A percentile compares a stretch with the other conserved stretches of the same genome.
Conservation (phyloP, 129 eudicot genomes). For the Arctium lappa region DNA sequence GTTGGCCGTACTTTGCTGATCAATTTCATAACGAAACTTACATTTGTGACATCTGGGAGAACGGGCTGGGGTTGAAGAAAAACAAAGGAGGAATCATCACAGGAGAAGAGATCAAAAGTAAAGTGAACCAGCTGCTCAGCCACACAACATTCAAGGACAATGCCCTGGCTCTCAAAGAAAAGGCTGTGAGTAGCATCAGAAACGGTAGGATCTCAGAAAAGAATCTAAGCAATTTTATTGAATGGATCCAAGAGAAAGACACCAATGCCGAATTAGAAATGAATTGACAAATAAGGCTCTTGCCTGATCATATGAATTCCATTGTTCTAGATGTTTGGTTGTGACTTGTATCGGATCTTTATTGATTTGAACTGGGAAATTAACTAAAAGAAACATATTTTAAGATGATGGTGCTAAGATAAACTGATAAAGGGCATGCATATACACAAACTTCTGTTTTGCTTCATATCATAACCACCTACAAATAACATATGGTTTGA, state of each 20-base stretch:
- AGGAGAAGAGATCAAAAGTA: slow-evolving; percentile 27
- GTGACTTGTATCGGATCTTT: background rate
- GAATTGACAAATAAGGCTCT: too few relatives aligned
- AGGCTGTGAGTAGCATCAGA: slow-evolving; percentile 18
- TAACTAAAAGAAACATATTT: background rate
- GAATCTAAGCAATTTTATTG: slow-evolving; percentile 14
- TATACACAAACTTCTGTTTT: too few relatives aligned
- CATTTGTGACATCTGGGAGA: slow-evolving; percentile 42
- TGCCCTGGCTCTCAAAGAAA: slow-evolving; percentile 25
- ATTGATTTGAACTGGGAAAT: background rate
- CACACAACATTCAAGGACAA: slow-evolving; percentile 21
- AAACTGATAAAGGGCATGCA: too few relatives aligned
- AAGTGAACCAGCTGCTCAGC: slow-evolving; percentile 20
- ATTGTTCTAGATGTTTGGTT: too few relatives aligned
- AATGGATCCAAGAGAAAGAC: slow-evolving; percentile 19
- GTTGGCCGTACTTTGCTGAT: slow-evolving; percentile 63
- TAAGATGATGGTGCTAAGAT: too few relatives aligned
- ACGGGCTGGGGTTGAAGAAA: slow-evolving; percentile 27
- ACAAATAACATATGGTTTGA: background rate
- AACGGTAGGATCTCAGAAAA: slow-evolving; percentile 29
- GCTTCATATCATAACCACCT: too few relatives aligned
- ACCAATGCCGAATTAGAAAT: slow-evolving; percentile 23
- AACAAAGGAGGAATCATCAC: slow-evolving; percentile 32
- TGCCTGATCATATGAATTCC: background rate
- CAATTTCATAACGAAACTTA: slow-evolving; percentile 39